Evolutionary conservation across 345 rosid species (phyloP).

Genomic region (Gossypium thurberi): DNA sequence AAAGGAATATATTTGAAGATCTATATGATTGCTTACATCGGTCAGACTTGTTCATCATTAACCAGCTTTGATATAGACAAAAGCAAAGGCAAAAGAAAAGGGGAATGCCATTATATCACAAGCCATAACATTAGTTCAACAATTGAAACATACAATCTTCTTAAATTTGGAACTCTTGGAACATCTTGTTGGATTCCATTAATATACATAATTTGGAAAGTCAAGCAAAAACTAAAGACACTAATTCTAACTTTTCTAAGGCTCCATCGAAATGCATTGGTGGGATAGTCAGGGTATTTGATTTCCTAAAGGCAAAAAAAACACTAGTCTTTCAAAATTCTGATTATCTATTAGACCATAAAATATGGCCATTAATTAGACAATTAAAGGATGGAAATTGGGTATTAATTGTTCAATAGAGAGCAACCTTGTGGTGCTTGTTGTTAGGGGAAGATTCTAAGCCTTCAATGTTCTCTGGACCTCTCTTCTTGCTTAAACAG

Average conservation of each 20-base stretch:
- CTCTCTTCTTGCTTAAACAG: constrained; percentile 32
- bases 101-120: constrained; percentile 1
- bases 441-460: constrained; percentile 22
- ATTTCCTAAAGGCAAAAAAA: constrained; percentile 12
- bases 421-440: constrained; percentile 25
- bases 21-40: constrained; percentile 21
- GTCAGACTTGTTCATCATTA: constrained; percentile 24
- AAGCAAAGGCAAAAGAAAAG: constrained; percentile 13
- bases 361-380: not conserved
- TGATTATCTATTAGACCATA: not conserved
- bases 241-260: not conserved
- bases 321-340: constrained; percentile 15
- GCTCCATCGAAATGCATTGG: constrained; percentile 10
- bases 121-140: not conserved
- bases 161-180: constrained; percentile 11
- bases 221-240: constrained; percentile 3
- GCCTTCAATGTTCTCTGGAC: constrained; percentile 20
- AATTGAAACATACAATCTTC: not conserved
- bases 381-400: not conserved
- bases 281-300: constrained; percentile 23
- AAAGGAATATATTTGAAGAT: constrained; percentile 11
- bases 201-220: constrained; percentile 11
- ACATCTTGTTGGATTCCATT: constrained; percentile 20
- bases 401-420: constrained; percentile 12
- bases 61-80: constrained; percentile 18